Conservation (phyloP, 2,329 filamentous ascomycete species). For the Pseudohalonectria lignicola region DNA sequence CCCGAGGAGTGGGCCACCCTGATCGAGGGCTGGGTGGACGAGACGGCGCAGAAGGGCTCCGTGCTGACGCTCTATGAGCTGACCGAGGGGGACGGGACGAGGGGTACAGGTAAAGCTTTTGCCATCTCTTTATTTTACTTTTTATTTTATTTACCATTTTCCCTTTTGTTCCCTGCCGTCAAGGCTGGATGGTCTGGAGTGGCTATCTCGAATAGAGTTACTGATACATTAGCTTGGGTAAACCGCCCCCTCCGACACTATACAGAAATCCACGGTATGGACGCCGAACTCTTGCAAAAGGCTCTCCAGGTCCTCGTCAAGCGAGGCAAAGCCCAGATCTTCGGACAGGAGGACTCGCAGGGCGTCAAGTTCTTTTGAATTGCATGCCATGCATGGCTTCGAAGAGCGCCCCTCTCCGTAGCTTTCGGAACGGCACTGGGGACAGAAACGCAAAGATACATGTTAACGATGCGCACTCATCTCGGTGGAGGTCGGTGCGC, state of each 20-base stretch:
- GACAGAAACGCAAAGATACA: too few species aligned
- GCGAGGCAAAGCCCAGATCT: constrained; percentile 84
- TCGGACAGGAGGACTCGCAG: constrained; percentile 76
- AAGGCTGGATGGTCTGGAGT: constrained; percentile 9
- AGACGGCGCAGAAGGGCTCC: constrained; percentile 76
- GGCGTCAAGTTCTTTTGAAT: constrained; percentile 90
- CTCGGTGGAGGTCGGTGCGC: too few species aligned
- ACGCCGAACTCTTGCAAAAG: constrained; percentile 68
- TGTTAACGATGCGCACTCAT: too few species aligned
- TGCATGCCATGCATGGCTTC: too few species aligned
- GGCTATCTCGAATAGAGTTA: constrained; percentile 5
- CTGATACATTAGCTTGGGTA: too few species aligned
- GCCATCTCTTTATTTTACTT: constrained; percentile 1
- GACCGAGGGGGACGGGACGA: constrained; percentile 71
- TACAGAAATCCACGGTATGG: constrained; percentile 78
- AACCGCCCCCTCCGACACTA: too few species aligned
- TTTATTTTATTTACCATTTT: neutral
- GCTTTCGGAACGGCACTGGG: too few species aligned
- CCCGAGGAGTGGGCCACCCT: constrained; percentile 83
- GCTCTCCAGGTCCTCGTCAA: constrained; percentile 76
- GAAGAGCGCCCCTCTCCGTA: too few species aligned
- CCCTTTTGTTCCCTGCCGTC: neutral
- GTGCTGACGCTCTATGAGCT: constrained; percentile 93
- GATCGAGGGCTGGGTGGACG: constrained; percentile 73
- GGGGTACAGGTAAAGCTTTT: constrained; percentile 53